Base-by-base conservation (phyloP, 768 basidiomycete species). In the Kwoniella dejecticola region DNA sequence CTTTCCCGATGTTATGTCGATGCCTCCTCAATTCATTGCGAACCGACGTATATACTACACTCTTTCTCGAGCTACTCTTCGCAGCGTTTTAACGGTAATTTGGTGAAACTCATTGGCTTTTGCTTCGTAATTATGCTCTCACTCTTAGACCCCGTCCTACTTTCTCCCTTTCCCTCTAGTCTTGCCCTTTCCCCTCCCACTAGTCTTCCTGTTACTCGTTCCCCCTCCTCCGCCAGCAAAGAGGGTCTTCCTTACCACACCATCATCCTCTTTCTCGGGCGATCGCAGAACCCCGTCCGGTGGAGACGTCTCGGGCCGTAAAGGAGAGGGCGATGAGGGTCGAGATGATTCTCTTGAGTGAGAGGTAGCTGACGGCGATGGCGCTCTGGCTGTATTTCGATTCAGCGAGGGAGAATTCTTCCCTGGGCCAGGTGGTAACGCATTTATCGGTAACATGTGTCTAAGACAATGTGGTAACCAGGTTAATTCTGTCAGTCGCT, bases 401-500 rank as follows among this genome's bases (percentile, higher is more conserved):
- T 46, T 42, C n/a, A 52, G 15, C 19, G 54, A 54, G 17, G 63
- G 60, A 21, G 60, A 60, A 2, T 49, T 31, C 27, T 33, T 27
- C 7, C 8, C 33, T 48, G 55, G 63, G 17, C 31, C 50, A 21
- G 56, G 55, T 27, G 55, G 63, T 26, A 64, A 27, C 23, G 57
- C 46, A 27, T 60, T 56, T 26, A 64, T 64, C 7, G 65, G 61
- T 4, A 67, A 57, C 65, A 67, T 67, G 17, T 67, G 65, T 31
- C 64, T 66, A 36, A 47, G n/a, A 42, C 19, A n/a, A 42, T 13
- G 19, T 42, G 17, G 17, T 42, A 11, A 11, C 6, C 7, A 42
- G 19, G 6, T 42, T 7, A n/a, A 19, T 42, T 42, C 17, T 19
- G 6, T 8, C 17, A 8, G 19, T 7, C 19, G 19, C 19, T 42